These are phyloP conservation scores for Madurella fahalii DNA, from an alignment of 2,329 filamentous ascomycete genomes.

Conservation along the genomic window DNA sequence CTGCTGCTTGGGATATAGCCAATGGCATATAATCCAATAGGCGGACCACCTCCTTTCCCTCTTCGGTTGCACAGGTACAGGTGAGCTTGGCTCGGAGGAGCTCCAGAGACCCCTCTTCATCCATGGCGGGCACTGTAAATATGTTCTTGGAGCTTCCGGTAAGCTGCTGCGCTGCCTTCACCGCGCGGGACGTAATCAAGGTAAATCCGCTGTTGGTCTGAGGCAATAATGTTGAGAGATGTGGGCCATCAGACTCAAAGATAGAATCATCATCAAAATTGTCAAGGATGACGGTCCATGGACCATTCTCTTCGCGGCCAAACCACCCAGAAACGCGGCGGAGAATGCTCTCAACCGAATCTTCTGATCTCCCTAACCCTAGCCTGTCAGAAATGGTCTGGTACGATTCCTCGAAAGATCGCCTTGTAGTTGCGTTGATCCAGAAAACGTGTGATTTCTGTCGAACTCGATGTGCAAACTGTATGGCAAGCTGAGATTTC, in stretches of 20 bases:
- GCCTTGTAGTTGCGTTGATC: slow-evolving; percentile 11
- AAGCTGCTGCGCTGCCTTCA: not conserved
- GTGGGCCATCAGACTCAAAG: slow-evolving; percentile 18
- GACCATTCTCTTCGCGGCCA: slow-evolving; percentile 23
- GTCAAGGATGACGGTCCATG: slow-evolving; percentile 37
- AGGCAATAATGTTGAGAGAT: not conserved
- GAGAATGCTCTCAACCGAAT: slow-evolving; percentile 22
- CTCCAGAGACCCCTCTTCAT: slow-evolving; percentile 11
- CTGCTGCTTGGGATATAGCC: slow-evolving; percentile 33
- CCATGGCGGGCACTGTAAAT: not conserved
- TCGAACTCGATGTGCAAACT: slow-evolving; percentile 11
- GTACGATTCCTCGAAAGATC: slow-evolving; percentile 30
- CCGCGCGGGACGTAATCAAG: not conserved
- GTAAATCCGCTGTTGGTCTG: slow-evolving; percentile 12
- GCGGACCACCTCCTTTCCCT: slow-evolving; percentile 27
- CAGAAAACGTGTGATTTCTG: slow-evolving; percentile 14
- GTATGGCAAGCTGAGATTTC: slow-evolving; percentile 22
- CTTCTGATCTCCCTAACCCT: slow-evolving; percentile 23
- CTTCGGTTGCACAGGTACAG: slow-evolving; percentile 1
- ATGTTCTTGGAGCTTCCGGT: not conserved
- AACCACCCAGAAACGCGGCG: slow-evolving; percentile 31
- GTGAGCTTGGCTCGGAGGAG: slow-evolving; percentile 27
- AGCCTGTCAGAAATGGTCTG: slow-evolving; percentile 29
- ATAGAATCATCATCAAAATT: slow-evolving; percentile 32
- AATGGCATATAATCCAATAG: slow-evolving; percentile 31